These are phyloP conservation scores for Ustulina deusta DNA, from an alignment of 2,329 filamentous ascomycete species.

Conservation along the genomic window DNA sequence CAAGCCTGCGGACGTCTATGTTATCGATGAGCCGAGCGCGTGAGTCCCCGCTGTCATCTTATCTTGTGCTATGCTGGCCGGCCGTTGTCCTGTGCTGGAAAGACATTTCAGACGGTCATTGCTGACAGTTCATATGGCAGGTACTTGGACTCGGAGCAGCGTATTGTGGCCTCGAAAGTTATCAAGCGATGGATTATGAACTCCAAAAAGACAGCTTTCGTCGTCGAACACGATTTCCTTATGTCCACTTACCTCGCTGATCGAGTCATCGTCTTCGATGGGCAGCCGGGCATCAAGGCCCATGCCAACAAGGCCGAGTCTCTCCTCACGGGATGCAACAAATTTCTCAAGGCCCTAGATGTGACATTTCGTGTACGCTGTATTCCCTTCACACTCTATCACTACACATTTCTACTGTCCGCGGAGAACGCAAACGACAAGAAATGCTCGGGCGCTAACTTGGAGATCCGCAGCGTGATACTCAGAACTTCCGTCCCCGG, in stretches of 20 bases:
- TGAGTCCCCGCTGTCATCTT: neutral
- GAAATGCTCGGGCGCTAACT: neutral
- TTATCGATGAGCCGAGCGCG: neutral
- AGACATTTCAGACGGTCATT: neutral
- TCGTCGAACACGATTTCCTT: neutral
- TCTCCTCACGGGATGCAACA: neutral
- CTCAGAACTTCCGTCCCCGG: neutral
- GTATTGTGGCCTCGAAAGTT: neutral
- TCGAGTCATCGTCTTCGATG: neutral
- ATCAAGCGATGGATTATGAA: neutral
- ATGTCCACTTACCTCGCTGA: neutral
- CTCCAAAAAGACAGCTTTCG: neutral
- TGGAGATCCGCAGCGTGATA: neutral
- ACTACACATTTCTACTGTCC: neutral
- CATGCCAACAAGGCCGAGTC: neutral
- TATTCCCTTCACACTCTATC: neutral
- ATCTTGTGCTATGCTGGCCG: neutral
- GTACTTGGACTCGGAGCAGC: neutral
- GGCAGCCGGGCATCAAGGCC: neutral
- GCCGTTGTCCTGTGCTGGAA: neutral
- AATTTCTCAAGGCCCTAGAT: neutral
- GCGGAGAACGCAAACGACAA: neutral
- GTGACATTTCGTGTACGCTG: neutral
- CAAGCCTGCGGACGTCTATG: neutral
- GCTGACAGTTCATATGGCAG: neutral